phyloP scores from a whole-genome alignment of 345 rosid genomes.

The Ceriops tagal region DNA sequence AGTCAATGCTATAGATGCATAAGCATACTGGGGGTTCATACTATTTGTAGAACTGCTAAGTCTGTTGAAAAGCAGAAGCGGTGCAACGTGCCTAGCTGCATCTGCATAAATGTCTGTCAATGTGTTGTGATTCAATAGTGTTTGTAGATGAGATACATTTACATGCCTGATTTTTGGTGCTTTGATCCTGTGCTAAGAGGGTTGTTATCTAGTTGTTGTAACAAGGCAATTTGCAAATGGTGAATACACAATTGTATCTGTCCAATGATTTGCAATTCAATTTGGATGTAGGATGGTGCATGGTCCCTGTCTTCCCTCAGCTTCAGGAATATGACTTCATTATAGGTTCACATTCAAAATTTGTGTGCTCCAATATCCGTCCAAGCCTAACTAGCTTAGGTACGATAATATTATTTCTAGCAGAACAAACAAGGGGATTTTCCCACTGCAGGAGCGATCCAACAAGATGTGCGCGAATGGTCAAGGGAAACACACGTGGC shows the following conservation, averaged over 20 bases:
- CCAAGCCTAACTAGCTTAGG: constrained; percentile 72
- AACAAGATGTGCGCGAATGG: constrained; percentile 67
- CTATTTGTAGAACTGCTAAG: not conserved
- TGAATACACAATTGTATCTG: not conserved
- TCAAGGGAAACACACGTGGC: constrained; percentile 67
- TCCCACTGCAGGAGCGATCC: constrained; percentile 90
- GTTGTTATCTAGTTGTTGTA: too few species aligned
- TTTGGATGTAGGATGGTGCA: not conserved
- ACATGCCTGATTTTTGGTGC: not conserved
- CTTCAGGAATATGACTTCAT: constrained; percentile 19
- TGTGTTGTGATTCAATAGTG: not conserved
- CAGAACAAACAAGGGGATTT: constrained; percentile 63
- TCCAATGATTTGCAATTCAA: not conserved
- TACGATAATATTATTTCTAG: constrained; percentile 54
- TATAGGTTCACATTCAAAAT: constrained; percentile 71
- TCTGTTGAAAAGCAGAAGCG: not conserved
- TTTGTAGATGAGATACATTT: not conserved
- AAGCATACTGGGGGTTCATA: not conserved
- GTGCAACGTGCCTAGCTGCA: not conserved
- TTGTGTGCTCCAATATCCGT: constrained; percentile 75
- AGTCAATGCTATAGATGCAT: not conserved
- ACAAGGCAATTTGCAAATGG: not conserved
- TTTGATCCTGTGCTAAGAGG: too few species aligned
- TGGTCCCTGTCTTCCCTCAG: not conserved
- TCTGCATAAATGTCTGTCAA: not conserved